Evolutionary conservation across 2,329 filamentous ascomycete species (phyloP).

Genomic region (Proliferodiscus dingleyae): DNA sequence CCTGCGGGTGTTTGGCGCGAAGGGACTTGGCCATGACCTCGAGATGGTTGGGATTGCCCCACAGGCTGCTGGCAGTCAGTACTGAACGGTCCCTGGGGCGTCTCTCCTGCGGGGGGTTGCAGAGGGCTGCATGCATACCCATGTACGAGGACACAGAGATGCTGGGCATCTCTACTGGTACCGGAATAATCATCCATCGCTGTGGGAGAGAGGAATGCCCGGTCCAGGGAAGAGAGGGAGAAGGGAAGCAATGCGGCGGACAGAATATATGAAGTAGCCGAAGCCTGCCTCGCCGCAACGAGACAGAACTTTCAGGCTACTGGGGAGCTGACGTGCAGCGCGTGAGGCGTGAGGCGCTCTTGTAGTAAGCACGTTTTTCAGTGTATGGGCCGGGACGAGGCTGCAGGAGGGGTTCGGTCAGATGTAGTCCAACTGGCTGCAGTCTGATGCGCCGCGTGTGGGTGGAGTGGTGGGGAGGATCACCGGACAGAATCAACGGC

Average conservation of each 20-base stretch:
- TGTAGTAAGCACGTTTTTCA: too few relatives aligned
- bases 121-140: constrained; percentile 38
- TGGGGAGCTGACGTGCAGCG: neutral
- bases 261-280: constrained; percentile 32
- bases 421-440: neutral
- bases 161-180: constrained; percentile 52
- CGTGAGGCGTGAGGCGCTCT: neutral
- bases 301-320: constrained; percentile 33
- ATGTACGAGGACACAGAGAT: constrained; percentile 74
- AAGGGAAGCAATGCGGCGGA: constrained; percentile 30
- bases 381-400: too few relatives aligned
- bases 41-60: constrained; percentile 76
- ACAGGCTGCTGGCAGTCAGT: constrained; percentile 47
- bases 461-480: neutral
- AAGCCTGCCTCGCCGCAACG: constrained; percentile 35
- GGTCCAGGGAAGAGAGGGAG: constrained; percentile 32
- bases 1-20: constrained; percentile 54
- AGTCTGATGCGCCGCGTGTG: too few relatives aligned
- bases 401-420: neutral
- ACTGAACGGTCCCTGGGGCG: too few relatives aligned
- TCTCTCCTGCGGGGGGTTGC: too few relatives aligned
- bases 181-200: constrained; percentile 47
- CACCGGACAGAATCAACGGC: neutral
- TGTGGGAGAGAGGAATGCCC: constrained; percentile 31
- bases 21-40: constrained; percentile 61